phyloP scores from a whole-genome alignment of 768 basidiomycete species.

The Pleurotus ostreatus region DNA sequence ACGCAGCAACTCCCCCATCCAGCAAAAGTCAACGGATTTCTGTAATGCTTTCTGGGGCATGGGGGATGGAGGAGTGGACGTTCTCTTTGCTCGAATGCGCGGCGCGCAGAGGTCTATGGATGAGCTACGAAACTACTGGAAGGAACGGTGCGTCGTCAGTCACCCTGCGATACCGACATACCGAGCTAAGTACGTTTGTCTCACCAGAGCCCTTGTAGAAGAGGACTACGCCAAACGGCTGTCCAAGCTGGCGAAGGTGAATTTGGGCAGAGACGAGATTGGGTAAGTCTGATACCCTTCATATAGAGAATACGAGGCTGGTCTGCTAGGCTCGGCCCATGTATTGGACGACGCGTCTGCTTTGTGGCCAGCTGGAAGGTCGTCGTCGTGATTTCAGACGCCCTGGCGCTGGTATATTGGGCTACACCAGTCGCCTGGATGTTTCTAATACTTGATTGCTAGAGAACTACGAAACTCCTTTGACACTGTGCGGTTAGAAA shows the following conservation, averaged over 20 bases:
- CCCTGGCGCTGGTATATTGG: no score
- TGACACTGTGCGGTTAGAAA: constrained; percentile 77
- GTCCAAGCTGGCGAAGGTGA: constrained; percentile 68
- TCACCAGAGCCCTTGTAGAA: constrained; percentile 77
- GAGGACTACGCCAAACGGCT: constrained; percentile 93
- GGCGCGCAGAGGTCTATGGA: constrained; percentile 85
- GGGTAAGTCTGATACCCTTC: constrained; percentile 57
- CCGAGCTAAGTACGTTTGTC: constrained; percentile 10
- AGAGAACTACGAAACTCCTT: constrained; percentile 82
- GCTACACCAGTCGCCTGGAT: no score
- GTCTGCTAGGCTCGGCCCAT: no score
- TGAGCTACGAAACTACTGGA: constrained; percentile 85
- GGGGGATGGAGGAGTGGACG: constrained; percentile 85
- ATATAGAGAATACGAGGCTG: neutral
- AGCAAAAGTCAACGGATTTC: constrained; percentile 67
- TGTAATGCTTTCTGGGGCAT: constrained; percentile 97
- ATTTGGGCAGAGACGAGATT: constrained; percentile 86
- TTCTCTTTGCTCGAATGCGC: constrained; percentile 85
- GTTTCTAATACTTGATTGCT: constrained; percentile 9
- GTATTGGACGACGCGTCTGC: neutral
- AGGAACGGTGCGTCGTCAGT: constrained; percentile 72
- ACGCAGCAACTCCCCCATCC: constrained; percentile 46
- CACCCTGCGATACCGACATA: neutral
- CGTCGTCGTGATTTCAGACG: no score
- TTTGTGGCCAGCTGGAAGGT: no score